Evolutionary conservation across 1,284 basidiomycete species (phyloP).

Genomic region (Cryptococcus floricola): DNA sequence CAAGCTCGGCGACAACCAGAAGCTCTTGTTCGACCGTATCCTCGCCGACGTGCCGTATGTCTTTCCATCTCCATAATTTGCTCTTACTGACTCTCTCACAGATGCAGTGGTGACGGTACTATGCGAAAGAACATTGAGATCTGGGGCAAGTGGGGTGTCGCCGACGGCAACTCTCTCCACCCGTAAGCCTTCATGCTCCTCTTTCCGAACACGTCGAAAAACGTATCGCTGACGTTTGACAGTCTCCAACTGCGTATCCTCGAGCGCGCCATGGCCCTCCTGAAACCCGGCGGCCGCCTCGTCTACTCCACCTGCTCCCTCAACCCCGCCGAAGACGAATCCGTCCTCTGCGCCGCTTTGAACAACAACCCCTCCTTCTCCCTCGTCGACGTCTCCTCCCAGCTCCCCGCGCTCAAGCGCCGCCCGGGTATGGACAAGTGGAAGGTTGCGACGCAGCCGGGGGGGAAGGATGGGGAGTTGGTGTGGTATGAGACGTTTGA

Average conservation of each 20-base stretch:
- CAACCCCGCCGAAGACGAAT: conserved; percentile 97
- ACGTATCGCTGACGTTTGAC: not conserved
- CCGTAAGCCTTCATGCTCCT: conserved; percentile 54
- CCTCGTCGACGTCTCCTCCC: conserved; percentile 71
- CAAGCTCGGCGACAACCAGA: conserved; percentile 49
- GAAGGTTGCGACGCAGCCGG: conserved; percentile 56
- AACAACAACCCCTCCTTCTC: conserved; percentile 68
- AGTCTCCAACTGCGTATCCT: conserved; percentile 91
- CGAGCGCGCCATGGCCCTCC: conserved; percentile 82
- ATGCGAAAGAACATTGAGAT: conserved; percentile 91
- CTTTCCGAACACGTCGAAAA: not conserved
- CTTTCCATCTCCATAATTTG: not conserved
- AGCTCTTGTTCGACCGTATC: conserved; percentile 84
- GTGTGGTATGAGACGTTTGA: conserved; percentile 38
- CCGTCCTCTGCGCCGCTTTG: conserved; percentile 84
- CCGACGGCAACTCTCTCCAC: conserved; percentile 88
- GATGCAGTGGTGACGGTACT: conserved; percentile 90
- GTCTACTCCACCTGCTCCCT: conserved; percentile 98
- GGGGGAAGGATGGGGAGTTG: conserved; percentile 15
- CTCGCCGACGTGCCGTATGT: conserved; percentile 87
- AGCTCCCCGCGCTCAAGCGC: conserved; percentile 68
- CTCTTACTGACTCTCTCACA: conserved; percentile 12
- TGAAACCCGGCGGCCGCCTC: conserved; percentile 80
- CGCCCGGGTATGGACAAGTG: conserved; percentile 71
- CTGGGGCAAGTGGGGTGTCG: conserved; percentile 87